These are phyloP conservation scores for Cantharellus cinnabarinus DNA, from an alignment of 768 basidiomycete genomes.

Conservation along the genomic window DNA sequence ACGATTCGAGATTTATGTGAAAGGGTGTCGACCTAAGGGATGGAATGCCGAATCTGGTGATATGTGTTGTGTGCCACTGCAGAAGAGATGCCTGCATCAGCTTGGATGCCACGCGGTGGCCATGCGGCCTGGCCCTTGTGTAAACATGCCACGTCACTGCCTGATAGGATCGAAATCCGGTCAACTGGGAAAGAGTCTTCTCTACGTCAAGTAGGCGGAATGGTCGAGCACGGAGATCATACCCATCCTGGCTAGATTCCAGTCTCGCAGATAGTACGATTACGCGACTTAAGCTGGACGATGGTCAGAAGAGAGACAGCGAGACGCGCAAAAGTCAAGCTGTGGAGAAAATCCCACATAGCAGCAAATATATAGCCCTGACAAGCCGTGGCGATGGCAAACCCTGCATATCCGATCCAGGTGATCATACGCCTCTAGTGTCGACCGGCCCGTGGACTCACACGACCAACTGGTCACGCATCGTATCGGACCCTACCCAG, in stretches of 20 bases:
- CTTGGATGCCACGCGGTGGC: neutral
- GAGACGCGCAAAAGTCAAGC: neutral
- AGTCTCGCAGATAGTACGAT: too few species aligned
- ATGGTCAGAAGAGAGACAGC: too few species aligned
- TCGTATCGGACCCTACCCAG: too few species aligned
- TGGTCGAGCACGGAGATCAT: neutral
- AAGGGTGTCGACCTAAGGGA: slow-evolving; percentile 20
- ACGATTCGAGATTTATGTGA: neutral
- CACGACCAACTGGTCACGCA: too few species aligned
- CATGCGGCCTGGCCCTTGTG: too few species aligned
- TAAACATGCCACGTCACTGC: slow-evolving; percentile 26
- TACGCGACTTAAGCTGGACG: too few species aligned
- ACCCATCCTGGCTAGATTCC: neutral
- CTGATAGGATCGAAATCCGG: slow-evolving; percentile 47
- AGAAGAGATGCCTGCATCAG: neutral
- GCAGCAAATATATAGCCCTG: neutral
- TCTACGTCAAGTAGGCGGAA: slow-evolving; percentile 22
- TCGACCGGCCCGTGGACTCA: too few species aligned
- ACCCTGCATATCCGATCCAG: too few species aligned
- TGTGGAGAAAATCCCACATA: neutral
- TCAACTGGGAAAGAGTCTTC: slow-evolving; percentile 39
- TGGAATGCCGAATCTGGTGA: slow-evolving; percentile 52
- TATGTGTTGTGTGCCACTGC: slow-evolving; percentile 54
- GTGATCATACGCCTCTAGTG: too few species aligned
- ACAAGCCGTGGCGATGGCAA: too few species aligned